Evolutionary conservation across 2,329 filamentous ascomycete genomes (phyloP), one percentile per base, ranked within the genome.

Genomic region (Claviceps pazoutovae): DNA sequence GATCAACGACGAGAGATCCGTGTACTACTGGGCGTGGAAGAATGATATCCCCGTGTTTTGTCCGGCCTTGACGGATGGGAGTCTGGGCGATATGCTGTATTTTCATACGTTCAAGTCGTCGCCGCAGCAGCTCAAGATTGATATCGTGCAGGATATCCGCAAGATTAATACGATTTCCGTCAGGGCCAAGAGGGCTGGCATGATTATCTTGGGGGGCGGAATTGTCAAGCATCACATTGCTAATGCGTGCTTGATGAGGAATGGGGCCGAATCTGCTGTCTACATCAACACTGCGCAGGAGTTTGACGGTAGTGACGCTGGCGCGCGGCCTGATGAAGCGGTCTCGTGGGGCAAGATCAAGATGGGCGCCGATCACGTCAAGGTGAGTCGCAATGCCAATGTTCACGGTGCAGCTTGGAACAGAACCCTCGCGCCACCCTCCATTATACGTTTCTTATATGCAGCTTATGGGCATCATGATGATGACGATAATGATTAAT

Each of bases 341-440:
- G 87, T 98, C 16, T 96, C 90, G 56, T 98, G 93, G 93, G 93
- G 93, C 3, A 98, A 98, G 75, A 96, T 98, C 68, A 96, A 94
- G 68, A 75, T 83, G 43, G 86, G 84, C 50, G 93, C 85, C 1
- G 84, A 93, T 56, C 86, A 83, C 60, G 90, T 97, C 52, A 98
- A 97, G 82, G 87, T 88, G 66, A 59, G 72, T 45, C 21, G 19
- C 39, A 11, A 1, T 17, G 30, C 9, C 30, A 34, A 34, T 34
- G 0, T 34, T 34, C 30, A 11, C 30, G 30, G 30, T 34, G 9
- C 30, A 34, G 9, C 30, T 34, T 11, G 30, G 9, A 11, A 11
- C 30, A 11, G 8, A 11, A 34, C 30, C 30, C 30, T 34, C 30
- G 30, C 3, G 9, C 30, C 9, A 34, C 9, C 11, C 3, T 34